A percentile compares a stretch with the other conserved stretches of the same genome.
Evolutionary conservation across 2,329 filamentous ascomycete genomes (phyloP).

Genomic region (Aspergillus sp.): DNA sequence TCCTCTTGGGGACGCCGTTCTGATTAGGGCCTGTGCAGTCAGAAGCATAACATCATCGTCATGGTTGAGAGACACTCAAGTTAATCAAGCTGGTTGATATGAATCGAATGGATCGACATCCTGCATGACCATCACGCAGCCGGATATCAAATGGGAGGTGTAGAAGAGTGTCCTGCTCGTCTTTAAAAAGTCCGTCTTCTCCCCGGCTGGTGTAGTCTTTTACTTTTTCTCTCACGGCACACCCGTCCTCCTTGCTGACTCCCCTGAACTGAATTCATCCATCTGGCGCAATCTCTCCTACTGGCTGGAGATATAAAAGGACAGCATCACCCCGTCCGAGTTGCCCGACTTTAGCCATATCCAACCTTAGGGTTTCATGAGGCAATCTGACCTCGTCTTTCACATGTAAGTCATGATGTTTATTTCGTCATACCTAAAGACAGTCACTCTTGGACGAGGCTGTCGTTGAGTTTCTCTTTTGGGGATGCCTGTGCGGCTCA

Average conservation of each 20-base stretch:
- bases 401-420: not conserved
- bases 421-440: not conserved
- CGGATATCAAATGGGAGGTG: slow-evolving; percentile 41
- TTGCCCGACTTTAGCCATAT: not conserved
- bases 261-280: not conserved
- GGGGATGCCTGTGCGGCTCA: not conserved
- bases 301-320: not conserved
- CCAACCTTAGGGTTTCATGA: not conserved
- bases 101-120: slow-evolving; percentile 31
- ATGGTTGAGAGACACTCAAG: not conserved
- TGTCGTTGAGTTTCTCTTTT: too few relatives aligned
- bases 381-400: not conserved
- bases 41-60: not conserved
- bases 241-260: slow-evolving; percentile 5
- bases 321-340: too few relatives aligned
- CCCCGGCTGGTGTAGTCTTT: slow-evolving; percentile 18
- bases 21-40: not conserved
- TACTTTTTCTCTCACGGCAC: slow-evolving; percentile 10
- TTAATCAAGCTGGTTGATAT: slow-evolving; percentile 2
- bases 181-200: slow-evolving; percentile 30
- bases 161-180: slow-evolving; percentile 26
- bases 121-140: slow-evolving; percentile 38
- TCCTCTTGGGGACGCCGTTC: not conserved
- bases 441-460: too few relatives aligned
- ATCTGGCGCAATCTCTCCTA: not conserved